Evolutionary conservation across 441 rosid species (phyloP), one percentile per base, ranked within the genome.

Genomic region (Dalechampia spathulata): DNA sequence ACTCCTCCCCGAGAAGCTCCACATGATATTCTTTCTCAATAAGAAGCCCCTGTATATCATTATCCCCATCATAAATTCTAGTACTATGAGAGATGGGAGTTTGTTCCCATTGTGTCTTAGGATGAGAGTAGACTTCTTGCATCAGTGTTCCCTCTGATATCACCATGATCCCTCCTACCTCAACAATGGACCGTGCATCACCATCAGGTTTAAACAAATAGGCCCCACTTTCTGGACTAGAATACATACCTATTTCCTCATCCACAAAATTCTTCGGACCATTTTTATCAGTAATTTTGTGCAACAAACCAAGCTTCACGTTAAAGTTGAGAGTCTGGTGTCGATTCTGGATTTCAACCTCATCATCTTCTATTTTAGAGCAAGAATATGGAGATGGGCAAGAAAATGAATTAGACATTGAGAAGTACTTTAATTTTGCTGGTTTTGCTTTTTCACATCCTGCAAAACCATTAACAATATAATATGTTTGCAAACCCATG

Each of bases 21-120:
- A 87, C 97, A 66, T 90, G 97, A 68, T 93, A 90, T 64, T 93
- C 99, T 72, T 82, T 87, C 82, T 93, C 99, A 15, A 83, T 62
- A 30, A 78, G 28, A 57, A 79, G 72, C 55, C 76, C 85, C 69
- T 85, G 93, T 20, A 81, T 64, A 1, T 83, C 71, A 62, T 69
- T 62, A 40, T 74, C 91, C 58, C 77, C 90, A 10, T 65, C 80
- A 58, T 85, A 93, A 55, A 90, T 58, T 28, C 93, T 86, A 46
- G 97, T 85, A 61, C 81, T 79, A 49, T 85, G 86, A 44, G 96
- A 85, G 76, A 90, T 66, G 2, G 97, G 99, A 2, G 83, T 70
- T 28, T 55, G 70, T 50, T 69, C 78, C 87, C 83, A 87, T 15
- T 15, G 52, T 13, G 97, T 87, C 68, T 66, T 81, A 13, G 97